Percentiles rank a stretch among this genome's conserved stretches.
These are phyloP conservation scores for Gossypium arboreum DNA, from an alignment of 345 rosid species.

Conservation along the genomic window DNA sequence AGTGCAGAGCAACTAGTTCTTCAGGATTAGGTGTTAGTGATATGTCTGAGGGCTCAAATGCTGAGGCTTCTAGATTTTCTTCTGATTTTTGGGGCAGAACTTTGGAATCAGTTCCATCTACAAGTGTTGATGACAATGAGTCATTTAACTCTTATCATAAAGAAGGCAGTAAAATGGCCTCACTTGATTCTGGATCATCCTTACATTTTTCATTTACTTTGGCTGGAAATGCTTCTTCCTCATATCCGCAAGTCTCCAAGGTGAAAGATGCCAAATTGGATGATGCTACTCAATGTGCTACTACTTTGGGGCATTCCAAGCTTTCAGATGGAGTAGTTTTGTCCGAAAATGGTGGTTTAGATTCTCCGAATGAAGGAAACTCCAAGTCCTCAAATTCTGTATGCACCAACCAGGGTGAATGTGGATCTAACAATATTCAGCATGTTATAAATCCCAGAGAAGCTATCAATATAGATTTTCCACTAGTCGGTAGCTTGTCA, in stretches of 20 bases:
- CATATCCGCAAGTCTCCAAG: conserved; percentile 25
- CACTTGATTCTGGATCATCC: conserved; percentile 34
- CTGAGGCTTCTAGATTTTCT: conserved; percentile 26
- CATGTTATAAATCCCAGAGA: conserved; percentile 20
- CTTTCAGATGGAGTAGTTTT: conserved; percentile 23
- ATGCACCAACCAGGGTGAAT: conserved; percentile 5
- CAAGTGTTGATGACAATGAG: conserved; percentile 23
- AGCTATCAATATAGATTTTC: conserved; percentile 19
- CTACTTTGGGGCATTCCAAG: conserved; percentile 13
- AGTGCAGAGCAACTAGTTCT: conserved; percentile 24
- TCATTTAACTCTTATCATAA: conserved; percentile 23
- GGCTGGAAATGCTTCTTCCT: conserved; percentile 22
- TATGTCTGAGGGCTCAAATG: conserved; percentile 24
- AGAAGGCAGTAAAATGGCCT: conserved; percentile 24
- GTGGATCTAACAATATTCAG: conserved; percentile 12
- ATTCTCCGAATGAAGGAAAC: conserved; percentile 17
- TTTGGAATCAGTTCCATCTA: conserved; percentile 32
- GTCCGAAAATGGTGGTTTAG: conserved; percentile 21
- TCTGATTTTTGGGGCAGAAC: conserved; percentile 60
- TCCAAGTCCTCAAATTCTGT: conserved; percentile 26
- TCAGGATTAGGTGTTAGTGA: conserved; percentile 23
- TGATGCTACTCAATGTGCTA: conserved; percentile 29
- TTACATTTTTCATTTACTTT: conserved; percentile 42
- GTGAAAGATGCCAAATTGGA: conserved; percentile 20
- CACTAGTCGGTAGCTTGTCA: conserved; percentile 18